Evolutionary conservation across 352 stramenopile species (phyloP), one percentile per base, ranked within the genome.

Genomic region (Phytopythium montanum): DNA sequence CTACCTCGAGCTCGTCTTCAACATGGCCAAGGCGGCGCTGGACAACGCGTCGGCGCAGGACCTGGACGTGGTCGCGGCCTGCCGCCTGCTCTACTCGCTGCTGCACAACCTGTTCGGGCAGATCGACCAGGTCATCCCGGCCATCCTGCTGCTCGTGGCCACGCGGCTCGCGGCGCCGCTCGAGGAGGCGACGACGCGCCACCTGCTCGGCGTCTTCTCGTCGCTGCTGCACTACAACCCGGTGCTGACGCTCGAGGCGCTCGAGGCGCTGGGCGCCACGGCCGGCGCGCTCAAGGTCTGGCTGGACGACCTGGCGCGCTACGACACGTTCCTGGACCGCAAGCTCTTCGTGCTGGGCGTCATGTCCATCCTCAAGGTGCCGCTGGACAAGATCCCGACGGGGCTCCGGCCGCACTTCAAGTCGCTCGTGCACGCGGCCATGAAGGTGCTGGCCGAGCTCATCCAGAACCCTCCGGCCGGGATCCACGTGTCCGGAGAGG

Each of bases 161-260:
- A 75, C 71, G n/a, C 78, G 78, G 28, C 62, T 93, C 19, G 61
- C 79, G 31, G 72, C 81, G 52, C 72, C 79, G 29, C 70, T 88
- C 33, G 77, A 77, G 57, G 81, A 91, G 42, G 65, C 87, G 12
- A 92, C 93, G 18, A 73, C 87, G 16, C 78, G 79, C 41, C 86
- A 70, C 23, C 80, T 98, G 39, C 89, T 98, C 46, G 88, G 96
- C 63, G 92, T 98, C 16, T 73, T 98, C 12, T 88, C 78, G 53
- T 97, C 86, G 54, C 76, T 95, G 34, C 74, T 98, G 44, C 96
- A 97, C 75, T 98, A 98, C 77, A 97, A 98, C 71, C 86, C 93
- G 14, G 72, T 84, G 31, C 67, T 98, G 36, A 95, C 95, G 39
- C 65, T 98, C 7, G 58, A 79, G 46, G 84, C 95, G 56, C 73